Evolutionary conservation across 441 rosid genomes (phyloP).

Genomic region (Adansonia rubrostipa): DNA sequence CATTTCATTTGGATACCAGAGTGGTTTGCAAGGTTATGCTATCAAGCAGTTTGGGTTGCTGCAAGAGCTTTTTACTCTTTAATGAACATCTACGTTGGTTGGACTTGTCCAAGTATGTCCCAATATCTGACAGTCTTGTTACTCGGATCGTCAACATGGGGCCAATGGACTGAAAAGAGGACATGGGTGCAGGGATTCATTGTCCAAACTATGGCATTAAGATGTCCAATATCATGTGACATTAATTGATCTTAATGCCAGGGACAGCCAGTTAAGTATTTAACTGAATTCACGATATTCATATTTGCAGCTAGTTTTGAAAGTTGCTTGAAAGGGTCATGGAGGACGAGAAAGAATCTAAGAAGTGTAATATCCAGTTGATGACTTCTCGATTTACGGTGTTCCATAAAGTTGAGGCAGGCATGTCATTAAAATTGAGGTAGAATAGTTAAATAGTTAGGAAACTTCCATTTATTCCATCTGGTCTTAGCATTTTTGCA

Average conservation of each 20-base stretch:
- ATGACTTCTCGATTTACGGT: constrained; percentile 51
- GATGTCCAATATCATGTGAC: not conserved
- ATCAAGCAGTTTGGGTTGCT: not conserved
- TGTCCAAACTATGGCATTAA: not conserved
- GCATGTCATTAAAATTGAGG: constrained; percentile 27
- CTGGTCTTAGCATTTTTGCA: no score
- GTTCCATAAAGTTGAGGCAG: constrained; percentile 52
- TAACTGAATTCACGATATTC: constrained; percentile 23
- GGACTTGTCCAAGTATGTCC: not conserved
- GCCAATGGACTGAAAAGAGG: not conserved
- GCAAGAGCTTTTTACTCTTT: not conserved
- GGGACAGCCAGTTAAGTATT: not conserved
- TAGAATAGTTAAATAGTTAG: not conserved
- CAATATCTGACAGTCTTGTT: no score
- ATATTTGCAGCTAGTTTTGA: constrained; percentile 55
- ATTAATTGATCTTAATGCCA: not conserved
- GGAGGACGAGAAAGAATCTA: constrained; percentile 73
- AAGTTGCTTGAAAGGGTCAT: constrained; percentile 63
- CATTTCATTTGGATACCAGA: not conserved
- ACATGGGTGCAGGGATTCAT: constrained; percentile 3
- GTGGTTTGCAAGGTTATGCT: not conserved
- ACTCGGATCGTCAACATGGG: no score
- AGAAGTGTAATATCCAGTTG: constrained; percentile 58
- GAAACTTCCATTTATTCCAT: no score
- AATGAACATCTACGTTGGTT: not conserved